phyloP scores from a whole-genome alignment of 2,329 filamentous ascomycete genomes.

The Clonostachys chloroleuca region DNA sequence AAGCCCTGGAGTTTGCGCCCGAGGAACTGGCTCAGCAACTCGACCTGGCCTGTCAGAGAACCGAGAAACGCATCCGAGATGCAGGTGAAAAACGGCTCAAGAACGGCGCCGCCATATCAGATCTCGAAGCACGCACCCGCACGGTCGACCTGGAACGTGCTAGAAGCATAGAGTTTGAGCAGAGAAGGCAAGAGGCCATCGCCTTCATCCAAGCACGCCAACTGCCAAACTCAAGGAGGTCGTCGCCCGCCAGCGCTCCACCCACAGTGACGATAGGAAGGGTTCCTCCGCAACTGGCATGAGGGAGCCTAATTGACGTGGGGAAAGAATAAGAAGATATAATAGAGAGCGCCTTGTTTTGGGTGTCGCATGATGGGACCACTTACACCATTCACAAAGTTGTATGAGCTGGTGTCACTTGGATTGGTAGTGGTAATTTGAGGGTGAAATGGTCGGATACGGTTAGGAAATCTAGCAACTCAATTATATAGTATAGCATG shows the following conservation, averaged over 20 bases:
- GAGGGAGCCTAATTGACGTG: no score
- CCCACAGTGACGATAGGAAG: conserved; percentile 1
- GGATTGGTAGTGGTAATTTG: no score
- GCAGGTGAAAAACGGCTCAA: conserved; percentile 30
- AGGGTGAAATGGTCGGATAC: no score
- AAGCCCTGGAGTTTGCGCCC: conserved; percentile 25
- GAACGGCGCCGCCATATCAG: conserved; percentile 36
- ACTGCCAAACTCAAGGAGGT: conserved; percentile 6
- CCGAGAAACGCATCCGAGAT: conserved; percentile 38
- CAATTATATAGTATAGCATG: no score
- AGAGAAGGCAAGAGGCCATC: conserved; percentile 38
- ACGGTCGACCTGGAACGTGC: conserved; percentile 40
- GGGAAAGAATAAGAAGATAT: no score
- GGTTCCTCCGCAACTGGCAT: background rate
- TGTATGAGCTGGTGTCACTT: no score
- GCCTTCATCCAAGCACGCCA: conserved; percentile 22
- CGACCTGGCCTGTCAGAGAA: conserved; percentile 40
- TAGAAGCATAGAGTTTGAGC: conserved; percentile 45
- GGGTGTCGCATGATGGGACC: no score
- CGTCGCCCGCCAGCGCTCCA: conserved; percentile 19
- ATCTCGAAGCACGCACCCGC: conserved; percentile 34
- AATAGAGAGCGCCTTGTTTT: no score
- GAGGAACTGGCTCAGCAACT: conserved; percentile 35
- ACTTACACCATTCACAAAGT: no score
- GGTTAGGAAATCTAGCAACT: no score